Base-by-base conservation (phyloP, 2,329 filamentous ascomycete genomes). In the Talaromyces sp. region DNA sequence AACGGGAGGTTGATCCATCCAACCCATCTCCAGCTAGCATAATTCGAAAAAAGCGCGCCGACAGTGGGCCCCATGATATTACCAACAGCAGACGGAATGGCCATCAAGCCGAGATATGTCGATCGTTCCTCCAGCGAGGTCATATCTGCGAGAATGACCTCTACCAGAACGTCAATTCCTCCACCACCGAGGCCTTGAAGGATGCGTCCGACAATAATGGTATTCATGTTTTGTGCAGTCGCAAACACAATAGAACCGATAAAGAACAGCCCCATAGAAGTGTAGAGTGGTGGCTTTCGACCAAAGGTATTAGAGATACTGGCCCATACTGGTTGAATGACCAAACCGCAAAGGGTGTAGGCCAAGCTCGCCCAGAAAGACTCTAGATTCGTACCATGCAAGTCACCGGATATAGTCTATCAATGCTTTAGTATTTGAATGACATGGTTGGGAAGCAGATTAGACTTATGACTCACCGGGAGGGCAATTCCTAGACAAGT, bases 341-440 rank as follows among this genome's bases (percentile, higher is more conserved):
- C 78, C 0, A 88, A 87, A 50, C 83, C 86, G 9, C 86, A 85
- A 1, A 91, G 79, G 3, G 91, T 79, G 71, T 89, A 91, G n/a
- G 85, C 85, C 3, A 88, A 90, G 2, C 88, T 88, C n/a, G 85
- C 83, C 89, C 88, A 91, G 74, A 91, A 90, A 0, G 87, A 86
- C 75, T 90, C 81, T 33, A 87, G 82, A 3, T 83, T 84, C 0
- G 80, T 81, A 45, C 84, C 84, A 31, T 79, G 69, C 6, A 88
- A 78, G 19, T 82, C 81, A 9, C 73, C 67, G 11, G 84, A 81
- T 65, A 87, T 84, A 43, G 80, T 82, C 73, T 79, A 47, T 8
- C n/a, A 2, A 27, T 33, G 10, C 5, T 24, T 45, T 9, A 59
- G 24, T 45, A 59, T 9, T 6, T n/a, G 31, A 13, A 27, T n/a